phyloP scores from a whole-genome alignment of 371 early-diverging fungal species.

The Cokeromyces recurvatus region DNA sequence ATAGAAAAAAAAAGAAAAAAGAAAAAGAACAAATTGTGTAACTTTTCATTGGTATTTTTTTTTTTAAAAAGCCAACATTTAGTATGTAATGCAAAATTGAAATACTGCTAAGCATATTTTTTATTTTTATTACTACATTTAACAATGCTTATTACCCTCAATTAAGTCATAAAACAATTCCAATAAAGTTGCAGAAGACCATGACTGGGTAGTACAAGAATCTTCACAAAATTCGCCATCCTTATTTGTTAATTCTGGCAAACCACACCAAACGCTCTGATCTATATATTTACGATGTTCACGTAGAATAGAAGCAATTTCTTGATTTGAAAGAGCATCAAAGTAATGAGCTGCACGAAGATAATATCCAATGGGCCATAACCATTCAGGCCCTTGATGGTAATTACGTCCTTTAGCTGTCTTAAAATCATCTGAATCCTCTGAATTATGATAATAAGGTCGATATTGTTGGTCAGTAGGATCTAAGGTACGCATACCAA shows the following conservation, averaged over 20 bases:
- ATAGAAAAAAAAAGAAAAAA: too few relatives aligned
- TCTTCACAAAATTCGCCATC: conserved; percentile 79
- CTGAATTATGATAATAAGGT: conserved; percentile 86
- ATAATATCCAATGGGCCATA: conserved; percentile 89
- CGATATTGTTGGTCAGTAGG: conserved; percentile 87
- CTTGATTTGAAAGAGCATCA: conserved; percentile 29
- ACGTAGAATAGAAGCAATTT: conserved; percentile 64
- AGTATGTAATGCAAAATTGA: too few relatives aligned
- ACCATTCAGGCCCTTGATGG: conserved; percentile 97
- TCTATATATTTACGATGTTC: conserved; percentile 71
- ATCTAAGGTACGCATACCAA: conserved; percentile 95
- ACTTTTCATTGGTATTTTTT: too few relatives aligned
- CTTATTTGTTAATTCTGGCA: conserved; percentile 93
- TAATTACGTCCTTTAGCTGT: conserved; percentile 95
- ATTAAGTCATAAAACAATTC: conserved; percentile 49
- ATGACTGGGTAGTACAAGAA: conserved; percentile 93
- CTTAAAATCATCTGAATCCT: conserved; percentile 79
- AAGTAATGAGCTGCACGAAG: conserved; percentile 82
- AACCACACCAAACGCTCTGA: conserved; percentile 73
- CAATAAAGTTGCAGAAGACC: conserved; percentile 82
- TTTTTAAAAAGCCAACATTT: too few relatives aligned
- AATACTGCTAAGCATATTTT: too few relatives aligned
- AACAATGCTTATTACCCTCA: conserved; percentile 20
- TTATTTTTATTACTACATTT: too few relatives aligned
- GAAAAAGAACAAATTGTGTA: too few relatives aligned